Percentiles rank a stretch among this genome's conserved stretches.
Evolutionary conservation across 257 asterid genomes (phyloP).

Genomic region (Striga asiatica): DNA sequence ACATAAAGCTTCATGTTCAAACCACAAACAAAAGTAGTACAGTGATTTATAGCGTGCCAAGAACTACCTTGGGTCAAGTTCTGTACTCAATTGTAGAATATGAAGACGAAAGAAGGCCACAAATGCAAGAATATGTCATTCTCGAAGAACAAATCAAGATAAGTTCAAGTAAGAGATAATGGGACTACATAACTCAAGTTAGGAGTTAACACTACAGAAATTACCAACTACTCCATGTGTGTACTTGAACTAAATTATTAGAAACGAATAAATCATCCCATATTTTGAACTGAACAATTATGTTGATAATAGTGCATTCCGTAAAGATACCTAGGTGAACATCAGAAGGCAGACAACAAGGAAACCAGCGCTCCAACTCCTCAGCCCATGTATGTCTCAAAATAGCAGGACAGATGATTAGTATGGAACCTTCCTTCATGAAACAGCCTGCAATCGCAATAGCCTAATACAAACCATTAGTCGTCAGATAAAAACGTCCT

Average conservation of each 20-base stretch:
- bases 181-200: neutral
- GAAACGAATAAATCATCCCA: neutral
- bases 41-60: neutral
- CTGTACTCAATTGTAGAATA: constrained; percentile 2
- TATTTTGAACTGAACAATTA: neutral
- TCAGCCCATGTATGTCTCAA: constrained; percentile 91
- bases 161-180: neutral
- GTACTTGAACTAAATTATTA: neutral
- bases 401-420: constrained; percentile 94
- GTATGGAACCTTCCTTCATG: constrained; percentile 75
- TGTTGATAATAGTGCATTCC: neutral
- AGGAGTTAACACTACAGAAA: neutral
- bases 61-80: neutral
- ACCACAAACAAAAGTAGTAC: constrained; percentile 10
- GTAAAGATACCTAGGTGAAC: constrained; percentile 68
- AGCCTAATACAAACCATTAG: constrained; percentile 46
- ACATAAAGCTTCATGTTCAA: constrained; percentile 3
- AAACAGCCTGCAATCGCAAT: constrained; percentile 82
- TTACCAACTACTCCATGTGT: constrained; percentile 1
- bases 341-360: constrained; percentile 80
- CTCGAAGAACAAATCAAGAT: constrained; percentile 1
- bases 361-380: constrained; percentile 91
- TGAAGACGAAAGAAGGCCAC: neutral
- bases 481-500: constrained; percentile 13
- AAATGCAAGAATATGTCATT: constrained; percentile 13